phyloP scores from a whole-genome alignment of 495 filamentous ascomycete genomes.

The Aspergillus coremiiformis region DNA sequence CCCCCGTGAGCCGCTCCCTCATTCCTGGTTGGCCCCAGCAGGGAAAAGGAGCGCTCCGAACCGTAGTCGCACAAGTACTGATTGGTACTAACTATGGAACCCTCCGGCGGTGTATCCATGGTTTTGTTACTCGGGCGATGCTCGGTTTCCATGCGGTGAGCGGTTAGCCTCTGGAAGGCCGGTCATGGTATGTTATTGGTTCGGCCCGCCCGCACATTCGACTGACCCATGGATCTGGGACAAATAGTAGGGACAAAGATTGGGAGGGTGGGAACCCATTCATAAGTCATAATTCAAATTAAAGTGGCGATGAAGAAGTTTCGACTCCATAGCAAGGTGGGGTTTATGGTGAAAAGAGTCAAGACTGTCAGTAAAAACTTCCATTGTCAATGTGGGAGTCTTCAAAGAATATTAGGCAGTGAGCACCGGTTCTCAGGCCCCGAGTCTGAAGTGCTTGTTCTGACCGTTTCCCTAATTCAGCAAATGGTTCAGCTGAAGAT shows the following conservation, averaged over 20 bases:
- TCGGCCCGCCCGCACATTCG: conserved; percentile 1
- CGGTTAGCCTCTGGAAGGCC: background rate
- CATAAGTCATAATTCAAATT: background rate
- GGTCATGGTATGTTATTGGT: conserved; percentile 3
- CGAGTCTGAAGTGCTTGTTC: too few relatives aligned
- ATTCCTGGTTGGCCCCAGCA: conserved; percentile 15
- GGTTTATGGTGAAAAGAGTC: background rate
- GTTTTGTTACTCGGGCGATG: conserved; percentile 6
- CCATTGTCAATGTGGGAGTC: background rate
- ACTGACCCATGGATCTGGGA: conserved; percentile 15
- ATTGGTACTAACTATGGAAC: conserved; percentile 6
- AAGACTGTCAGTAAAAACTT: background rate
- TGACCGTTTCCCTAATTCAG: too few relatives aligned
- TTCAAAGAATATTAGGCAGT: background rate
- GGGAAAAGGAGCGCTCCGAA: conserved; percentile 23
- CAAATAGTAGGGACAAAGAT: background rate
- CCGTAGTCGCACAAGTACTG: conserved; percentile 15
- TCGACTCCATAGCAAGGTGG: background rate
- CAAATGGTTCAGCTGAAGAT: too few relatives aligned
- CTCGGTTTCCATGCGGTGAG: conserved; percentile 13
- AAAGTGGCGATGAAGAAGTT: conserved; percentile 9
- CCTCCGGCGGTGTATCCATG: background rate
- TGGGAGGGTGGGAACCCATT: conserved; percentile 5
- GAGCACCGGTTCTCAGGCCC: background rate
- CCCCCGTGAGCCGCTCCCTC: conserved; percentile 3